Evolutionary conservation across 768 basidiomycete genomes (phyloP), one percentile per base, ranked within the genome.

Genomic region (Lactarius sp.): DNA sequence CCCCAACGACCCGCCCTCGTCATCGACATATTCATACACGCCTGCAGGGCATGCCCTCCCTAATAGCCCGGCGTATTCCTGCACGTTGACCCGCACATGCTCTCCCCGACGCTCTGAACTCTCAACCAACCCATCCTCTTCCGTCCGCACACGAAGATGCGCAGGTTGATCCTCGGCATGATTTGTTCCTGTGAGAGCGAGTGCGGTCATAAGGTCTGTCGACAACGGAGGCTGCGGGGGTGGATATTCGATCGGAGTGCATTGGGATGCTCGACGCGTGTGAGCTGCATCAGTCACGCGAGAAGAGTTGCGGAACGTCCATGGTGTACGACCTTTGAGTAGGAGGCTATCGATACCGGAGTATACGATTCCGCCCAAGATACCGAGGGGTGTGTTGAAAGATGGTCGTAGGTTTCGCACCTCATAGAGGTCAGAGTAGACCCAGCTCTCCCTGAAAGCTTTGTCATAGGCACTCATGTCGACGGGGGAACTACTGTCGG

Each of bases 151-250:
- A 37, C 88, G 81, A 53, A 98, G 78, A 75, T 99, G 97, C 14
- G 92, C 78, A 3, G 88, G 93, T 73, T 98, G 94, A 73, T 98
- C 94, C 73, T 99, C 96, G n/a, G 90, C 87, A 71, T 98, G 96
- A 71, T 96, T 96, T 16, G 96, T 98, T 0, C 90, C 92, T 7
- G 96, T 97, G 50, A 97, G 81, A 3, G 90, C 81, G 42, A 99
- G 82, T 39, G 89, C 90, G 0, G 93, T 98, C 73, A 98, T 80
- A 70, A 99, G 78, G 72, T 98, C 96, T 34, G 96, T 98, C 6
- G 92, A 93, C 14, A 98, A 78, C 7, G 93, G 91, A 2, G 94
- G 85, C 72, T 98, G 86, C 56, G 90, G 92, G 5, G 85, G 76
- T 0, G 95, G 95, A 75, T 98, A 97, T 6, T 84, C 80, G 70